Conservation (phyloP, 2,329 filamentous ascomycete genomes). For the Cladosporium cucumerinum region DNA sequence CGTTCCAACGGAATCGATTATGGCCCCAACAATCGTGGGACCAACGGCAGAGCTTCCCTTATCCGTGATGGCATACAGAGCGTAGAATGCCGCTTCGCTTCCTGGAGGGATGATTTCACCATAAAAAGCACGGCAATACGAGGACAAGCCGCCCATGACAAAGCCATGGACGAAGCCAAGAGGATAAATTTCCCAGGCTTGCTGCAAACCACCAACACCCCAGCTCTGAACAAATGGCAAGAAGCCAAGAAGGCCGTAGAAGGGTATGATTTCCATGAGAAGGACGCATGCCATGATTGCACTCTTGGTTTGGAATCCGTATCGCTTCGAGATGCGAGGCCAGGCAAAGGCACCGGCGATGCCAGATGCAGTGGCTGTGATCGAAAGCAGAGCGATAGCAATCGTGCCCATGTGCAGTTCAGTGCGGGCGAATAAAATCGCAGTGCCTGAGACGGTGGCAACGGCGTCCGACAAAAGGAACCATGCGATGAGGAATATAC, state of each 20-base stretch:
- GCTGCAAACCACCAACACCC: constrained; percentile 76
- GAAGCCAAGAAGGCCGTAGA: constrained; percentile 84
- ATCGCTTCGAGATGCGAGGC: constrained; percentile 68
- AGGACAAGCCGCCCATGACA: constrained; percentile 80
- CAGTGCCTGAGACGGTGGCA: constrained; percentile 89
- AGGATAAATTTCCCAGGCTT: constrained; percentile 90
- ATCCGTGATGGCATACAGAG: constrained; percentile 90
- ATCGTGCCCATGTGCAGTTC: constrained; percentile 83
- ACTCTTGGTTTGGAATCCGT: constrained; percentile 69
- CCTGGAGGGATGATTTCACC: constrained; percentile 87
- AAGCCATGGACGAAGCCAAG: constrained; percentile 82
- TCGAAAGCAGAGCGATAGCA: constrained; percentile 80
- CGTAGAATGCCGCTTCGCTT: constrained; percentile 89
- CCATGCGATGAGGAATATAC: constrained; percentile 78
- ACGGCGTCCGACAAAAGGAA: constrained; percentile 90
- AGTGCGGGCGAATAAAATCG: constrained; percentile 89
- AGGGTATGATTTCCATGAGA: constrained; percentile 81
- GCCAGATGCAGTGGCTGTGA: constrained; percentile 82
- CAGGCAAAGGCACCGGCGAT: constrained; percentile 83
- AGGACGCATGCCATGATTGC: constrained; percentile 81
- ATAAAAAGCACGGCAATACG: constrained; percentile 85
- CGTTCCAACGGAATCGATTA: constrained; percentile 63
- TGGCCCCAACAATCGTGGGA: constrained; percentile 81
- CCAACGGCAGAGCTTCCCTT: constrained; percentile 91
- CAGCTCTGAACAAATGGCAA: constrained; percentile 69